A percentile compares a stretch with the other conserved stretches of the same genome.
These are phyloP conservation scores for Annulohypoxylon stygium DNA, from an alignment of 495 filamentous ascomycete species.

Conservation along the genomic window DNA sequence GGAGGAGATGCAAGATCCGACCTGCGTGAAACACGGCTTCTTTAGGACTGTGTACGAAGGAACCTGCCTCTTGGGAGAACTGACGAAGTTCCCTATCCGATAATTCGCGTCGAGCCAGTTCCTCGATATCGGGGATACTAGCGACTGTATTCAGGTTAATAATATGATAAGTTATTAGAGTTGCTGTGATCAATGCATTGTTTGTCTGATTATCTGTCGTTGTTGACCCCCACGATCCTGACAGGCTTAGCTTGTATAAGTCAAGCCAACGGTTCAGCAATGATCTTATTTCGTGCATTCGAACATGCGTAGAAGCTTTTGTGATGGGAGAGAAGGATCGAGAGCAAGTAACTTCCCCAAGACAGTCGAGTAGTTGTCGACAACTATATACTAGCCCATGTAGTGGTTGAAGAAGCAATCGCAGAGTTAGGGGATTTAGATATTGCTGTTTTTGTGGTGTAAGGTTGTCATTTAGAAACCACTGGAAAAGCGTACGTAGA, in stretches of 20 bases:
- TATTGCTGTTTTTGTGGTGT: conserved; percentile 1
- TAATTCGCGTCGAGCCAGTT: conserved; percentile 14
- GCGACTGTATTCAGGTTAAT: conserved; percentile 25
- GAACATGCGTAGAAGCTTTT: conserved; percentile 18
- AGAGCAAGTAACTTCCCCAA: conserved; percentile 18
- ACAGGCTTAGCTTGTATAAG: conserved; percentile 14
- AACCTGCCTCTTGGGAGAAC: conserved; percentile 10
- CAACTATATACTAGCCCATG: conserved; percentile 23
- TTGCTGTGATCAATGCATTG: conserved; percentile 12
- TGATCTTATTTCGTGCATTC: conserved; percentile 26
- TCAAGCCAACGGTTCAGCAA: conserved; percentile 24
- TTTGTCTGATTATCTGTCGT: neutral
- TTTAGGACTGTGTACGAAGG: conserved; percentile 14
- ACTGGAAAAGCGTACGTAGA: conserved; percentile 22
- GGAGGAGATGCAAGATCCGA: conserved; percentile 22
- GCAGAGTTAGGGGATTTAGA: conserved; percentile 15
- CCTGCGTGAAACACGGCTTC: conserved; percentile 20
- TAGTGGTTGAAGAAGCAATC: conserved; percentile 20
- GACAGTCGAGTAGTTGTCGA: conserved; percentile 25
- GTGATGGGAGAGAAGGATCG: conserved; percentile 27
- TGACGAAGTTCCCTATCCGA: conserved; percentile 9
- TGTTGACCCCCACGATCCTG: neutral
- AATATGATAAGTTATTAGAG: conserved; percentile 22
- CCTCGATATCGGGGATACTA: conserved; percentile 22
- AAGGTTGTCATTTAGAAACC: conserved; percentile 27